Conservation (phyloP, 306 rosid genomes). For the Trichosanthes truncata region DNA sequence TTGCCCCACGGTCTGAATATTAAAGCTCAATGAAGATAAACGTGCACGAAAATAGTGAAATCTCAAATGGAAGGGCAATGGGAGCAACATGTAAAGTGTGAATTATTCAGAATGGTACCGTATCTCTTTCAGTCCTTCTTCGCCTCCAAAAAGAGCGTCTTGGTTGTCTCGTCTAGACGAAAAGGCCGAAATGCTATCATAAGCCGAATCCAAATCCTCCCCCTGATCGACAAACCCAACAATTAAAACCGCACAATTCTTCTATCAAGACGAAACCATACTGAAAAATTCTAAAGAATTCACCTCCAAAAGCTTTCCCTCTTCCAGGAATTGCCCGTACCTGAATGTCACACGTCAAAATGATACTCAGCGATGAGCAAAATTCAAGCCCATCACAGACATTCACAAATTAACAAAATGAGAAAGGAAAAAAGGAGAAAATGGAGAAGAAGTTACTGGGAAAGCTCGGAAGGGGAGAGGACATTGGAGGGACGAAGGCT, state of each 20-base stretch:
- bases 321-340: conserved; percentile 60
- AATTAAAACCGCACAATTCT: neutral
- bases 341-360: conserved; percentile 28
- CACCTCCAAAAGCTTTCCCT: conserved; percentile 91
- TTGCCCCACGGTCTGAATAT: neutral
- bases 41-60: neutral
- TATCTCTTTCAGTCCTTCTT: conserved; percentile 83
- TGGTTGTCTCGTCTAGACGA: conserved; percentile 74
- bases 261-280: neutral
- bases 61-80: neutral
- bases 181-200: conserved; percentile 82
- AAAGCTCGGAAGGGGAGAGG: conserved; percentile 68
- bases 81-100: neutral
- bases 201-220: conserved; percentile 87
- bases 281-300: neutral
- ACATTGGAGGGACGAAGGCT: conserved; percentile 85
- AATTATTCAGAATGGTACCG: conserved; percentile 21
- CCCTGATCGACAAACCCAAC: conserved; percentile 33
- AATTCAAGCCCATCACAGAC: neutral
- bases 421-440: neutral
- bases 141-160: conserved; percentile 77
- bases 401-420: neutral
- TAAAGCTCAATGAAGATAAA: neutral
- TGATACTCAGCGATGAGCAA: neutral
- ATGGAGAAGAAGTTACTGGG: conserved; percentile 37